Evolutionary conservation across 1,284 basidiomycete genomes (phyloP).

Genomic region (Ganoderma sp.): DNA sequence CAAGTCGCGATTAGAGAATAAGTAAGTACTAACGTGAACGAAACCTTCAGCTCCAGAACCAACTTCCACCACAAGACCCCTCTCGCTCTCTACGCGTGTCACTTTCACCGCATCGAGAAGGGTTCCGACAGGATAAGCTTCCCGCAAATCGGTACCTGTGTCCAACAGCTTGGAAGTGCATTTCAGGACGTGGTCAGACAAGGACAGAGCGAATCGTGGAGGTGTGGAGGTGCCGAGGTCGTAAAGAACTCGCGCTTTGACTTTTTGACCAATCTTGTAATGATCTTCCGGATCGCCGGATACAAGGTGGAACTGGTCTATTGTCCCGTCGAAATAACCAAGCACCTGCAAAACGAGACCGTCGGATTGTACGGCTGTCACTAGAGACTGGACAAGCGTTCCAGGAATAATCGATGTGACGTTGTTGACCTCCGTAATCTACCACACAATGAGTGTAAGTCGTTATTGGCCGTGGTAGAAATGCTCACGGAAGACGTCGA

Average conservation of each 20-base stretch:
- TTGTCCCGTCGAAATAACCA: conserved; percentile 93
- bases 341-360: conserved; percentile 92
- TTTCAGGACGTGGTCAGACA: conserved; percentile 75
- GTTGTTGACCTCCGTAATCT: conserved; percentile 80
- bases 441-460: conserved; percentile 9
- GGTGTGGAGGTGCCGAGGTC: conserved; percentile 72
- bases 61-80: conserved; percentile 78
- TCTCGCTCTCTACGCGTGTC: conserved; percentile 76
- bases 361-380: conserved; percentile 79
- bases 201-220: conserved; percentile 81
- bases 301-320: conserved; percentile 84
- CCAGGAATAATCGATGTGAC: conserved; percentile 89
- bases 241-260: conserved; percentile 90
- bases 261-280: conserved; percentile 84
- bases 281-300: conserved; percentile 53
- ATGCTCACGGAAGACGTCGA: conserved; percentile 58
- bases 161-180: conserved; percentile 49
- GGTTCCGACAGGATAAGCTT: conserved; percentile 76
- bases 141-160: conserved; percentile 44
- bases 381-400: conserved; percentile 80
- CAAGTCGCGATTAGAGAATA: neutral
- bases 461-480: neutral
- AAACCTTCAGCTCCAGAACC: conserved; percentile 76
- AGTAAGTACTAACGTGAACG: conserved; percentile 71
- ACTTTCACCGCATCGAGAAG: conserved; percentile 78